Base-by-base conservation (phyloP, 257 asterid genomes). In the Nyctanthes arbortristis region DNA sequence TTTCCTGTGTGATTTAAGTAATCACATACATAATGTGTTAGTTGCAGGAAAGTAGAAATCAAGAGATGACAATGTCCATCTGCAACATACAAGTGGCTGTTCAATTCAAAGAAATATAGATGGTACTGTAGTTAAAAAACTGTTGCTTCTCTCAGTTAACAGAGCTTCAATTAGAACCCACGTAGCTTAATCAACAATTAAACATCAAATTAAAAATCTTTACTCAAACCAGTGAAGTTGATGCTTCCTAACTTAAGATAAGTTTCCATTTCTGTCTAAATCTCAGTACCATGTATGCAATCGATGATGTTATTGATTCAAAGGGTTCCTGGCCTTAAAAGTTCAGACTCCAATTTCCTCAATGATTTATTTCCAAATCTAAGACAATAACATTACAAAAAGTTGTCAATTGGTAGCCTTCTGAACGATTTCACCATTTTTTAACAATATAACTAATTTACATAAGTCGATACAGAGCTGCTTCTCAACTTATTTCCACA, bases 1-100 rank as follows among this genome's bases (percentile, higher is more conserved):
- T 89, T 83, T 93, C 99, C 99, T 93, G 79, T 36, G 25, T 22
- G 47, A 62, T 35, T 65, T 33, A 63, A 55, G 74, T 59, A 18
- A 66, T 18, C 75, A 71, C 30, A 52, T 35, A 57, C 36, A 25
- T 20, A 69, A 12, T 18, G n/a, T n/a, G n/a, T n/a, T n/a, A 45
- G 22, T 54, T 69, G 57, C 72, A 62, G 30, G 29, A 13, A 55
- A 40, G 28, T 35, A 68, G 62, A 36, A 45, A 70, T 28, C 57
- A 28, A 25, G 25, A 22, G 24, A 24, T 30, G 31, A 37, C 6
- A 67, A 32, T 14, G 29, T 28, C 49, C 24, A 59, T 61, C 57
- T 24, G 3, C 31, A 29, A 61, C 34, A 37, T 16, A 58, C 59
- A 40, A 56, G 29, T 13, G 59, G 18, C 34, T 20, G 16, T 56